phyloP scores from a whole-genome alignment of 1,284 basidiomycete genomes.

The Ustilago esculenta region DNA sequence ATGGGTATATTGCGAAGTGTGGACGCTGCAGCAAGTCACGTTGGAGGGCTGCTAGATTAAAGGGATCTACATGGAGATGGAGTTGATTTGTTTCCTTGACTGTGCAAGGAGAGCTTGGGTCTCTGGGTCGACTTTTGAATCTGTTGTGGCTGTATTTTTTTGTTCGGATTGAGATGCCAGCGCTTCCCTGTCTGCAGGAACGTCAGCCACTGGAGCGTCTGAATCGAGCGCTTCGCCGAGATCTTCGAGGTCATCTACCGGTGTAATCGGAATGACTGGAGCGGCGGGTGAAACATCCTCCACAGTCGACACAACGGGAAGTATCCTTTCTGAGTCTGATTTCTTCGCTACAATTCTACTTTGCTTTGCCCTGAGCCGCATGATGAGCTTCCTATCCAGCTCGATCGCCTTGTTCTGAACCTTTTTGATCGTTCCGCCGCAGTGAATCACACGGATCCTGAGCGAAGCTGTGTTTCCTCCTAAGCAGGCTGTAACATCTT shows the following conservation, averaged over 20 bases:
- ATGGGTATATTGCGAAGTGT: too few species aligned
- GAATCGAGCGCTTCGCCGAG: constrained; percentile 35
- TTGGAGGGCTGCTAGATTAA: too few species aligned
- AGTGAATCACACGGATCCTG: constrained; percentile 41
- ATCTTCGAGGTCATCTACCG: constrained; percentile 29
- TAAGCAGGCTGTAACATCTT: background rate
- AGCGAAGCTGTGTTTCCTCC: constrained; percentile 2
- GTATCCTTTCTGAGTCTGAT: background rate
- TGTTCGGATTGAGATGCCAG: background rate
- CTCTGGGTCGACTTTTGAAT: constrained; percentile 16
- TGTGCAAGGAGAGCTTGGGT: constrained; percentile 31
- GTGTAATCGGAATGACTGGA: background rate
- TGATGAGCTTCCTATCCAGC: constrained; percentile 37
- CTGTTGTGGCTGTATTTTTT: background rate
- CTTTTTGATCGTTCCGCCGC: constrained; percentile 56
- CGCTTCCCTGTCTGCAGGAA: background rate
- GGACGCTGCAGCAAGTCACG: too few species aligned
- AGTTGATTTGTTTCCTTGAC: constrained; percentile 31
- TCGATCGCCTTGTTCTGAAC: constrained; percentile 50
- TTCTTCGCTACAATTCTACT: background rate
- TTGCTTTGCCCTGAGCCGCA: constrained; percentile 26
- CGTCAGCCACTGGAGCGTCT: background rate
- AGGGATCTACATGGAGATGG: constrained; percentile 13
- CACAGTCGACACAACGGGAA: background rate
- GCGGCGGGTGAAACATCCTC: background rate